Conservation (phyloP, 2,329 filamentous ascomycete genomes). For the Teratosphaeriaceae sp. region DNA sequence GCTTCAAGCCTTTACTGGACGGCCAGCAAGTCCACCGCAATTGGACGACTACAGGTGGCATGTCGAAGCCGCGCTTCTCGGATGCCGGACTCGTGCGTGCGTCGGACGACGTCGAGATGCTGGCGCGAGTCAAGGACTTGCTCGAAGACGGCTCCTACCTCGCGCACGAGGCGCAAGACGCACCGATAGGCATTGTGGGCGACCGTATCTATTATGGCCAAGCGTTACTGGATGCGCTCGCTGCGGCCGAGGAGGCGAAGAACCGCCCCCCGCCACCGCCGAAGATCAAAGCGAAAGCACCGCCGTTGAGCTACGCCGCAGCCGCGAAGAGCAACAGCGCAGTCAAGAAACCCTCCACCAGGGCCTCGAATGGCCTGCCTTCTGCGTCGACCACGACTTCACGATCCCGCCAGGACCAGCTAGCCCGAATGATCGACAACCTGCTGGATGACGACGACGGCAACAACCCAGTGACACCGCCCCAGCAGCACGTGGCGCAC, state of each 20-base stretch:
- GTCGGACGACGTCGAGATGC: constrained; percentile 57
- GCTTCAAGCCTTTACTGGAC: constrained; percentile 54
- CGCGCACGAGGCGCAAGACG: constrained; percentile 41
- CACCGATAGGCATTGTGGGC: constrained; percentile 16
- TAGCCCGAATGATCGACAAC: constrained; percentile 54
- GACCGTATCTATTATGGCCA: constrained; percentile 22
- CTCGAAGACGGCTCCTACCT: constrained; percentile 55
- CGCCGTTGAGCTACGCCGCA: constrained; percentile 27
- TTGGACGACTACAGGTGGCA: constrained; percentile 40
- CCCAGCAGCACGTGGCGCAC: constrained; percentile 29
- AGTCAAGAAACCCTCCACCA: no score
- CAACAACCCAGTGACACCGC: constrained; percentile 40
- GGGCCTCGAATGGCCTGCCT: constrained; percentile 6
- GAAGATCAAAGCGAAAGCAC: constrained; percentile 9
- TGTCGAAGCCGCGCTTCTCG: constrained; percentile 47
- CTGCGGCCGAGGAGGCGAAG: constrained; percentile 4
- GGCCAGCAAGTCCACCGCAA: constrained; percentile 39
- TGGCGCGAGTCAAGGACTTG: constrained; percentile 58
- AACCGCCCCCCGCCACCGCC: constrained; percentile 6
- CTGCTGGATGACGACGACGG: constrained; percentile 44
- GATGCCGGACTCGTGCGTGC: constrained; percentile 46
- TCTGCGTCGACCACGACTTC: constrained; percentile 7
- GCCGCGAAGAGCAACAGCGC: constrained; percentile 20
- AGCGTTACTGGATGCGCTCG: constrained; percentile 3
- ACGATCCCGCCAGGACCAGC: constrained; percentile 37